Evolutionary conservation across 495 filamentous ascomycete genomes (phyloP), one percentile per base, ranked within the genome.

Genomic region (Xylaria nigripes): DNA sequence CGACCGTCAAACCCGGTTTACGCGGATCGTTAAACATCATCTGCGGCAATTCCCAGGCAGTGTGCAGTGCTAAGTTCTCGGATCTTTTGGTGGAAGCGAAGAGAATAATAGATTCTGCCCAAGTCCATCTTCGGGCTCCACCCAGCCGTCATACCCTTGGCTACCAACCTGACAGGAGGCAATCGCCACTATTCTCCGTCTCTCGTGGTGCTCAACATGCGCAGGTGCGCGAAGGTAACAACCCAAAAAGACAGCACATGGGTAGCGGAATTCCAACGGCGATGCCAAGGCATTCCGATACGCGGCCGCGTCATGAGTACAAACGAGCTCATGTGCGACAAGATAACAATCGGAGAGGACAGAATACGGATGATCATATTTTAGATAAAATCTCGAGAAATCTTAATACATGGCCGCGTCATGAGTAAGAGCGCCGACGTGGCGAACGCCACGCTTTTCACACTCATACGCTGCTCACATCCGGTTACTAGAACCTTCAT

Each of bases 1-100:
- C 49, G 10, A 59, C 47, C 34, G 24, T 27, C 2, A 47, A 60
- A 45, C 44, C 29, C 13, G 56, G 61, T 1, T 36, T 71, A 9
- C 51, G 62, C 36, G 70, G 71, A 23, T 67, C 69, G 24, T 34
- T 70, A 25, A 56, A 25, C 23, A 16, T 71, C n/a, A 51, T 29
- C 1, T 18, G 15, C 24, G 0, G 0, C 24, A 1, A 30, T 10
- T 9, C 65, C 9, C 56, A 60, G 51, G 53, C 45, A 21, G 36
- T 57, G 16, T 57, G 61, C 59, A 60, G 60, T 22, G 32, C 41
- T 15, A 55, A 63, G 38, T 61, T 64, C 30, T 22, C 50, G 27
- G 57, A 63, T 13, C 40, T 68, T 0, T 23, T 63, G 2, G 50
- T 53, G 42, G 45, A 56, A 30, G 43, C 57, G 7, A 60, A 49